phyloP scores from a whole-genome alignment of 2,329 filamentous ascomycete genomes.

The Colletotrichum cuscutae region DNA sequence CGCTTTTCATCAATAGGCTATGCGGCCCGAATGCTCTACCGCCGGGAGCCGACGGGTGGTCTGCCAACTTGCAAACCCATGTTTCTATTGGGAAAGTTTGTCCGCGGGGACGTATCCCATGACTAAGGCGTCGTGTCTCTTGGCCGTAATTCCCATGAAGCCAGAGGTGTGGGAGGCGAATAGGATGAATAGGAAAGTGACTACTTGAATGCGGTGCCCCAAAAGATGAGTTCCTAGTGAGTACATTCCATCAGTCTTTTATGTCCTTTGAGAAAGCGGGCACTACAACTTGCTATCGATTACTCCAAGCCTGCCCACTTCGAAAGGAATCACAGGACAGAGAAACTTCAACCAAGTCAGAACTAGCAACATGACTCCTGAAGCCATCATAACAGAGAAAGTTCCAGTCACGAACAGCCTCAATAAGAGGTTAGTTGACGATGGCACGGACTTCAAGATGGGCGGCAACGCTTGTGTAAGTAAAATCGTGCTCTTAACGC shows the following conservation, averaged over 20 bases:
- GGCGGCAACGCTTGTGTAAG: not conserved
- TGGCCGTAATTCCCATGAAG: not conserved
- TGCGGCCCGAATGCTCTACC: constrained; percentile 12
- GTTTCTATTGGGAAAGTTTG: not conserved
- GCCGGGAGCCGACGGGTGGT: not conserved
- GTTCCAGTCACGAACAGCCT: not conserved
- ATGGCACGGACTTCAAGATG: not conserved
- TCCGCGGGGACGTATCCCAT: not conserved
- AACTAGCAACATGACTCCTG: not conserved
- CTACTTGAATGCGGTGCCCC: constrained; percentile 6
- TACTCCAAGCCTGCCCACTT: not conserved
- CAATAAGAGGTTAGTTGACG: not conserved
- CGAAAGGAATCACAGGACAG: not conserved
- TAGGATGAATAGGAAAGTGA: too few species aligned
- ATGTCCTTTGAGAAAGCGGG: not conserved
- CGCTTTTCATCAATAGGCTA: not conserved
- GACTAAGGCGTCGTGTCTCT: not conserved
- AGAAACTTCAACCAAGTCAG: not conserved
- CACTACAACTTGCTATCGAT: not conserved
- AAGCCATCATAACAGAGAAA: not conserved
- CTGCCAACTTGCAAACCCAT: not conserved
- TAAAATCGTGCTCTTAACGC: not conserved
- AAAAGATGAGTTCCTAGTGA: not conserved
- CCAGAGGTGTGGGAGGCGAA: too few species aligned
- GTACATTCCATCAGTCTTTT: too few species aligned